Conservation (phyloP, 148 eudicot species). For the Rhododendron kiyosumense region DNA sequence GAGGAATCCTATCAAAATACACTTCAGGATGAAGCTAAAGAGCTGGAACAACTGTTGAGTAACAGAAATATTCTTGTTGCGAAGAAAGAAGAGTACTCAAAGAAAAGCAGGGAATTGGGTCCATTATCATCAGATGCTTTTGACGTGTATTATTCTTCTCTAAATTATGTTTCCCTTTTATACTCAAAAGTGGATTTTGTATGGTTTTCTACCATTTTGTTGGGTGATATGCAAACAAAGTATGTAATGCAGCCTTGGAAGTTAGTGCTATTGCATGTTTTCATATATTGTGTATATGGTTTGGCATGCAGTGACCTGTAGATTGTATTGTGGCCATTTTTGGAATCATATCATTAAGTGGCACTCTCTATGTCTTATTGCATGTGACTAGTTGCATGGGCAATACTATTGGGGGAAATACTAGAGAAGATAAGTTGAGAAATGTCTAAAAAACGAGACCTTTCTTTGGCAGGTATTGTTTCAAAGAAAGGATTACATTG, state of each 20-base stretch:
- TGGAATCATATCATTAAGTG: neutral
- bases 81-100: slow-evolving; percentile 87
- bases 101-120: slow-evolving; percentile 95
- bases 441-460: neutral
- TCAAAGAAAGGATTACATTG: neutral
- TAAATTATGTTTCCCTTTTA: neutral
- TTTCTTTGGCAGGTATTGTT: neutral
- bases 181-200: neutral
- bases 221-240: neutral
- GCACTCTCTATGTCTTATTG: neutral
- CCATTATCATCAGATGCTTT: slow-evolving; percentile 89
- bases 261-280: neutral
- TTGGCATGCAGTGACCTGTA: neutral
- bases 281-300: neutral
- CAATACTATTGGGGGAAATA: neutral
- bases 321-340: neutral
- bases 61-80: slow-evolving; percentile 74
- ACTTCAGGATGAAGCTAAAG: slow-evolving; percentile 83
- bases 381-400: neutral
- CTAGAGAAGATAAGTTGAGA: neutral
- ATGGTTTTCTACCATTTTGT: neutral
- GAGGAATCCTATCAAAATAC: slow-evolving; percentile 68
- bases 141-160: slow-evolving; percentile 56
- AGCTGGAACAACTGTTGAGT: slow-evolving; percentile 77
- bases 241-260: neutral